Conservation (phyloP, 163 green algal genomes). For the Prototheca stagnorum region DNA sequence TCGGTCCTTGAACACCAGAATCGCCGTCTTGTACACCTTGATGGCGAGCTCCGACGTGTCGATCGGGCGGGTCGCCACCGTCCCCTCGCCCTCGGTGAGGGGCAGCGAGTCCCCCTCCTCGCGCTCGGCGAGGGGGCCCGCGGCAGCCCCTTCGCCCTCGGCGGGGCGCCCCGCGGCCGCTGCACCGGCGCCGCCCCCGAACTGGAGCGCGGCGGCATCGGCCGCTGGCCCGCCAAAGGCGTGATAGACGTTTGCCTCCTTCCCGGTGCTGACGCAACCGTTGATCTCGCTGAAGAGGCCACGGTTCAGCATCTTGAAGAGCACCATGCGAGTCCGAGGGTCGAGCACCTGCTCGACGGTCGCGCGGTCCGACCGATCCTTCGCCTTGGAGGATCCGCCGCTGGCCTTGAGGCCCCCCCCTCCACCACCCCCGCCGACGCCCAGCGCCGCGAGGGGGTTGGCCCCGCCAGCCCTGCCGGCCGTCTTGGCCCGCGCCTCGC, state of each 20-base stretch:
- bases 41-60: conserved; percentile 62
- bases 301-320: conserved; percentile 97
- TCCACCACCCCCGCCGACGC: conserved; percentile 17
- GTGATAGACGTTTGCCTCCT: conserved; percentile 98
- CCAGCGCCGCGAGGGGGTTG: conserved; percentile 31
- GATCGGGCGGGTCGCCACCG: conserved; percentile 9
- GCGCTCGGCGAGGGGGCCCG: background rate
- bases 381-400: conserved; percentile 7
- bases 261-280: conserved; percentile 78
- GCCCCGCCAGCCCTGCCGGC: conserved; percentile 16
- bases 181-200: no score
- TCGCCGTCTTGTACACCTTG: conserved; percentile 98
- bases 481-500: background rate
- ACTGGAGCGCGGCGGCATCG: no score
- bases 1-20: conserved; percentile 94
- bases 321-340: conserved; percentile 83
- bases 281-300: conserved; percentile 86
- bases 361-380: conserved; percentile 70
- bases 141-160: background rate
- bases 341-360: conserved; percentile 85
- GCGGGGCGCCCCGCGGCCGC: no score
- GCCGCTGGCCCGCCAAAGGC: conserved; percentile 14
- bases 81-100: background rate
- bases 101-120: background rate
- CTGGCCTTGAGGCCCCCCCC: background rate